phyloP scores from a whole-genome alignment of 2,329 filamentous ascomycete genomes.

The Cadophora sp. region DNA sequence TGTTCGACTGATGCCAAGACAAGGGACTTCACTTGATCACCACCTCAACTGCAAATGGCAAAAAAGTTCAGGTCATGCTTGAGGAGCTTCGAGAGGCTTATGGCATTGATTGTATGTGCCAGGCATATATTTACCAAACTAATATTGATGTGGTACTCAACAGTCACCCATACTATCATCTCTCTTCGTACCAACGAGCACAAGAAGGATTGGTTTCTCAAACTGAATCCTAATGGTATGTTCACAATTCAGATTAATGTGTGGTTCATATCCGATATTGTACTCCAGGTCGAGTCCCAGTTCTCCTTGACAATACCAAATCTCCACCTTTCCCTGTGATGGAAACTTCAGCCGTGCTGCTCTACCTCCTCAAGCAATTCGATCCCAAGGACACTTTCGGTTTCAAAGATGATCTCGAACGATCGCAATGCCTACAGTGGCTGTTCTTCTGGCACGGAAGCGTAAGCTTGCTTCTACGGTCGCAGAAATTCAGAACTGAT shows the following conservation, averaged over 20 bases:
- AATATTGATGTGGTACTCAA: background rate
- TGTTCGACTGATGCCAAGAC: conserved; percentile 4
- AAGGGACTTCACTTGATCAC: conserved; percentile 59
- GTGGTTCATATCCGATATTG: conserved; percentile 28
- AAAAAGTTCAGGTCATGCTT: conserved; percentile 60
- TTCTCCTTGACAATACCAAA: conserved; percentile 57
- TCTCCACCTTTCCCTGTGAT: conserved; percentile 57
- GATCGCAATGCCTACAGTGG: conserved; percentile 58
- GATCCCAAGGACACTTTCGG: conserved; percentile 58
- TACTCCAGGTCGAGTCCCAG: conserved; percentile 52
- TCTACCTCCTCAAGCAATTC: conserved; percentile 57
- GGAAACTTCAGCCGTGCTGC: conserved; percentile 59
- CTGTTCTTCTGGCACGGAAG: conserved; percentile 61
- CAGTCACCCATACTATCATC: conserved; percentile 28
- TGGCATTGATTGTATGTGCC: conserved; percentile 55
- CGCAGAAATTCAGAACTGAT: background rate
- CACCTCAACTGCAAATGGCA: conserved; percentile 57
- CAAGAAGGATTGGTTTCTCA: conserved; percentile 53
- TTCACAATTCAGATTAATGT: background rate
- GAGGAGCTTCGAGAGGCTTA: conserved; percentile 60
- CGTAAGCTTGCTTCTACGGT: conserved; percentile 13
- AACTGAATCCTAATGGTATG: conserved; percentile 53
- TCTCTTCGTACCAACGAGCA: conserved; percentile 41
- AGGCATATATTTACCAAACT: conserved; percentile 35
- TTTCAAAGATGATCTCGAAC: conserved; percentile 58